Conservation (phyloP, 208 protist species). For the Wallacemonas sp. region DNA sequence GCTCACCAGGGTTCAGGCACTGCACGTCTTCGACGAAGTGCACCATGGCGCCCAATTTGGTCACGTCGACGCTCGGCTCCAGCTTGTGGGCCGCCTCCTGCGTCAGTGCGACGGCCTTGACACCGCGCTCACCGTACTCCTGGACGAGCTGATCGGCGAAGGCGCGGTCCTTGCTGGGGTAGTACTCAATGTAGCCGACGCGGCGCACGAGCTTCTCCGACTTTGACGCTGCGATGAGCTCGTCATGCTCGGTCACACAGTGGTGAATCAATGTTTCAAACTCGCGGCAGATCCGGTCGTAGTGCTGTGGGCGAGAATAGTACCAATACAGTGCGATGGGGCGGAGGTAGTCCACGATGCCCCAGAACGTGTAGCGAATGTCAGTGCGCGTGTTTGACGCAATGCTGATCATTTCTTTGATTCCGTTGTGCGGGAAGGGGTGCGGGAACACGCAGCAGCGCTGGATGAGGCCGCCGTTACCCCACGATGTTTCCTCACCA, state of each 20-base stretch:
- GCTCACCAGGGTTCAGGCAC: slow-evolving; percentile 18
- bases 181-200: slow-evolving; percentile 25
- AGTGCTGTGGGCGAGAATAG: slow-evolving; percentile 19
- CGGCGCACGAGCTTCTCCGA: slow-evolving; percentile 20
- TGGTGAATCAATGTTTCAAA: slow-evolving; percentile 19
- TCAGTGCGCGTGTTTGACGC: slow-evolving; percentile 20
- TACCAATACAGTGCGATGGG: slow-evolving; percentile 27
- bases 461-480: slow-evolving; percentile 29
- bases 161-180: background rate
- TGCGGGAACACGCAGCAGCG: slow-evolving; percentile 18
- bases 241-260: slow-evolving; percentile 23
- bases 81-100: slow-evolving; percentile 9
- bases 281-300: slow-evolving; percentile 10
- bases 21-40: slow-evolving; percentile 23
- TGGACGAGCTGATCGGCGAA: slow-evolving; percentile 7
- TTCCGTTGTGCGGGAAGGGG: slow-evolving; percentile 17
- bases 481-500: slow-evolving; percentile 25
- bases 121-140: background rate
- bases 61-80: slow-evolving; percentile 14
- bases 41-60: slow-evolving; percentile 14
- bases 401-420: slow-evolving; percentile 18
- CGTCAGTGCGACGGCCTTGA: slow-evolving; percentile 12
- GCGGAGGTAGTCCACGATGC: slow-evolving; percentile 17
- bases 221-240: slow-evolving; percentile 15
- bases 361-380: slow-evolving; percentile 19